These are phyloP conservation scores for Cornus kousa DNA, from an alignment of 148 eudicot genomes.

Conservation along the genomic window DNA sequence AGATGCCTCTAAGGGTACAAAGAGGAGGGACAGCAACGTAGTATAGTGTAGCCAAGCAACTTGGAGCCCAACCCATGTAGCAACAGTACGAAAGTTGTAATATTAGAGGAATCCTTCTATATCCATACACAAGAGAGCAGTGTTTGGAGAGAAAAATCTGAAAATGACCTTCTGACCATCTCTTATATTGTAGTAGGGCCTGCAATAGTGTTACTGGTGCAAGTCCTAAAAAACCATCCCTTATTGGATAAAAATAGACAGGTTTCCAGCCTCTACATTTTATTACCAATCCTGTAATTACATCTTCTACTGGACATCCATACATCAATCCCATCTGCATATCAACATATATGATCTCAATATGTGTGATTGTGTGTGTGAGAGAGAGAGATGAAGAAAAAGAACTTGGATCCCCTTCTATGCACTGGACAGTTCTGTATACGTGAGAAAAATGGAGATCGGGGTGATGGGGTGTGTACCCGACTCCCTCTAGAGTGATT, in stretches of 20 bases:
- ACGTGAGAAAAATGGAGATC: not conserved
- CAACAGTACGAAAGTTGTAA: slow-evolving; percentile 16
- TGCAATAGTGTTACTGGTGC: slow-evolving; percentile 10
- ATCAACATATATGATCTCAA: not conserved
- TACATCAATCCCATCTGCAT: slow-evolving; percentile 17
- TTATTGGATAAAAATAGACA: slow-evolving; percentile 3
- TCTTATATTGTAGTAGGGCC: slow-evolving; percentile 18
- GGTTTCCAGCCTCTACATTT: slow-evolving; percentile 11
- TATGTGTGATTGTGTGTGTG: too few species aligned
- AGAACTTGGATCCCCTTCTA: too few species aligned
- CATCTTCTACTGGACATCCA: slow-evolving; percentile 19
- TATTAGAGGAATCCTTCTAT: slow-evolving; percentile 14
- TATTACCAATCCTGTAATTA: not conserved
- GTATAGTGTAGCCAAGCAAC: slow-evolving; percentile 21
- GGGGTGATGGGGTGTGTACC: too few species aligned
- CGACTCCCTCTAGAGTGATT: too few species aligned
- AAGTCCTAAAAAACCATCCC: not conserved
- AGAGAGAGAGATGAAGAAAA: too few species aligned
- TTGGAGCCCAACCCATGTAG: slow-evolving; percentile 24
- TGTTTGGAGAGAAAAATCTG: slow-evolving; percentile 25
- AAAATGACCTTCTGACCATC: slow-evolving; percentile 27
- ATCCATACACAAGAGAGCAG: slow-evolving; percentile 20
- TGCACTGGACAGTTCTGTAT: too few species aligned
- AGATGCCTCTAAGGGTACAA: slow-evolving; percentile 13
- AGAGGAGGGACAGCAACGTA: slow-evolving; percentile 19